A percentile compares a stretch with the other conserved stretches of the same genome.
Conservation (phyloP, 208 protist species). For the Crithidia acanthocephali region DNA sequence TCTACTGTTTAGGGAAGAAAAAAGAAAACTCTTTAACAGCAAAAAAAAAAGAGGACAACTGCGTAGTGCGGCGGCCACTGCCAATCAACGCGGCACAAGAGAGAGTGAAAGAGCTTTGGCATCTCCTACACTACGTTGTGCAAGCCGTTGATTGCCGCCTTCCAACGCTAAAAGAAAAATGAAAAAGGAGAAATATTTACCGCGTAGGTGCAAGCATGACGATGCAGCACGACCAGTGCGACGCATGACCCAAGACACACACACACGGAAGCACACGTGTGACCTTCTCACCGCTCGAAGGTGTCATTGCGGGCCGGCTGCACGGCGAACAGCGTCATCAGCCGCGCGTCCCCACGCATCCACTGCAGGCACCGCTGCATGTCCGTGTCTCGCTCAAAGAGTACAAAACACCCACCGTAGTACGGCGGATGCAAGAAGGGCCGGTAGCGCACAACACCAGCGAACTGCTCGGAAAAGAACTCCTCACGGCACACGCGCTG, state of each 20-base stretch:
- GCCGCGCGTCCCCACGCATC: conserved; percentile 37
- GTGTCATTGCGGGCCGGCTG: conserved; percentile 53
- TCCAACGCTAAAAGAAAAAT: conserved; percentile 6
- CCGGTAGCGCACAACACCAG: conserved; percentile 44
- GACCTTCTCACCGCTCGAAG: conserved; percentile 12
- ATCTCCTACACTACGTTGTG: not conserved
- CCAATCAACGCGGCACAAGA: not conserved
- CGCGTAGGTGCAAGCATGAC: not conserved
- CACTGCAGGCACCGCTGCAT: conserved; percentile 60
- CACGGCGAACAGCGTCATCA: conserved; percentile 39
- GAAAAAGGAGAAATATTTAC: conserved; percentile 13
- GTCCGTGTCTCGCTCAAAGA: conserved; percentile 47
- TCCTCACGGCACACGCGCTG: conserved; percentile 30
- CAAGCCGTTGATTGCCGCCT: no score
- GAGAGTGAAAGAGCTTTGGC: not conserved
- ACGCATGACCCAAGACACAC: not conserved
- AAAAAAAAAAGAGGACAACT: not conserved
- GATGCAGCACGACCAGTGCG: not conserved
- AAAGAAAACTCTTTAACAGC: not conserved
- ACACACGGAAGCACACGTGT: not conserved
- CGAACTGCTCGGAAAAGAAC: conserved; percentile 60
- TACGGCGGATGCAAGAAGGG: conserved; percentile 48
- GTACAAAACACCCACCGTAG: conserved; percentile 61
- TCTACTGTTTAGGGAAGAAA: not conserved
- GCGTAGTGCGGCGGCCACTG: no score